phyloP scores from a whole-genome alignment of 2,329 filamentous ascomycete species.

The Cordyceps tenuipes region DNA sequence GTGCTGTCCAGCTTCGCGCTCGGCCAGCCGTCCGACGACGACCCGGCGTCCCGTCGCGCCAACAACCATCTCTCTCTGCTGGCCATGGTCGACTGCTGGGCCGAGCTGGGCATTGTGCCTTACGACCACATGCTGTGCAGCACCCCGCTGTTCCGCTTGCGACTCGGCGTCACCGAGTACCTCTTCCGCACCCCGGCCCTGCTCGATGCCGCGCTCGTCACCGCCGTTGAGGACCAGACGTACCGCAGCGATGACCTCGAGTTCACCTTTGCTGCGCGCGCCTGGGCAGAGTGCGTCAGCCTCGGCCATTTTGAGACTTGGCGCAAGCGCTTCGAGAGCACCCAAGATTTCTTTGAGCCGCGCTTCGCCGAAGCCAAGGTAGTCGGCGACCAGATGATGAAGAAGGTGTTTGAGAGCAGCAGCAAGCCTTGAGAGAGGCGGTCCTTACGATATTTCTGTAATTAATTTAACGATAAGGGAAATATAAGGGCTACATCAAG shows the following conservation, averaged over 20 bases:
- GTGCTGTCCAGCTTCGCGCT: constrained; percentile 85
- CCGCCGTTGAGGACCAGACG: constrained; percentile 79
- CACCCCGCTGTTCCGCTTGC: constrained; percentile 91
- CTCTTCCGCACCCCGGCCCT: constrained; percentile 77
- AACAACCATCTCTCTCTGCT: constrained; percentile 93
- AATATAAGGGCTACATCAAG: not conserved
- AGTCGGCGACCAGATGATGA: constrained; percentile 95
- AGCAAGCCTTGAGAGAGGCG: constrained; percentile 28
- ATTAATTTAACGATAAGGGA: not conserved
- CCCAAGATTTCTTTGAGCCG: constrained; percentile 85
- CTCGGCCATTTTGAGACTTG: constrained; percentile 92
- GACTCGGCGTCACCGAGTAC: constrained; percentile 95
- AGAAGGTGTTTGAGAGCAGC: constrained; percentile 84
- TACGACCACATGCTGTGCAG: constrained; percentile 99
- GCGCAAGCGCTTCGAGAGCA: constrained; percentile 80
- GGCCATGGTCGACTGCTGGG: constrained; percentile 98
- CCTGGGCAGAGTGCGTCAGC: constrained; percentile 89
- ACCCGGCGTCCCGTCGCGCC: constrained; percentile 41
- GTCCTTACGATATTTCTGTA: not conserved
- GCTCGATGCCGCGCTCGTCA: constrained; percentile 76
- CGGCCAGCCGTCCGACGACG: constrained; percentile 55
- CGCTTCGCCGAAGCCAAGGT: constrained; percentile 80
- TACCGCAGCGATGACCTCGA: constrained; percentile 95
- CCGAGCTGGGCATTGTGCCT: constrained; percentile 81
- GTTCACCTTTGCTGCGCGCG: constrained; percentile 92